Percentiles rank a stretch among this genome's conserved stretches.
Conservation (phyloP, 2,329 filamentous ascomycete genomes). For the Colletotrichum godetiae region DNA sequence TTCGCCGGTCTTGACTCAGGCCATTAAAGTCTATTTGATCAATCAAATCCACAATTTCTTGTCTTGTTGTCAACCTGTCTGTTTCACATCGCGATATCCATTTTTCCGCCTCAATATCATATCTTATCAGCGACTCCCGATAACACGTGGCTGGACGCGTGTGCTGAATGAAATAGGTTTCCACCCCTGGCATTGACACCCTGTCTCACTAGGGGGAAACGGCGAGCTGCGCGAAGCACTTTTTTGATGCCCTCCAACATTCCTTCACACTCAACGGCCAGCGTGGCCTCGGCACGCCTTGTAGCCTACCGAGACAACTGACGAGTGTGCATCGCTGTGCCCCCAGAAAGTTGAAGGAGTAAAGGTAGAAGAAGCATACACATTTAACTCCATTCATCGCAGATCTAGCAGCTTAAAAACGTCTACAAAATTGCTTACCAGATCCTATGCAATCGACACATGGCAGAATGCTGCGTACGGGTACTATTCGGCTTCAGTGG, state of each 20-base stretch:
- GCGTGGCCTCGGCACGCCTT: background rate
- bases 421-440: no score
- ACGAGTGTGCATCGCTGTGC: background rate
- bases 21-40: constrained; percentile 26
- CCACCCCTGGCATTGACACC: background rate
- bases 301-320: background rate
- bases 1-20: constrained; percentile 24
- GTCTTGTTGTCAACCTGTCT: background rate
- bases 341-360: background rate
- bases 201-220: background rate
- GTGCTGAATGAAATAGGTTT: constrained; percentile 15
- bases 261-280: background rate
- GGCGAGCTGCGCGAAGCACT: background rate
- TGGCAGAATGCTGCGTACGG: background rate
- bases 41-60: constrained; percentile 19
- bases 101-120: constrained; percentile 10
- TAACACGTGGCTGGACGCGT: constrained; percentile 32
- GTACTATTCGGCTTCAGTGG: no score
- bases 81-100: constrained; percentile 23
- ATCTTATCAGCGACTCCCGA: background rate
- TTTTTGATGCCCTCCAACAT: background rate
- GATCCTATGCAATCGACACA: background rate
- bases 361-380: background rate
- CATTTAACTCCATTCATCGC: background rate
- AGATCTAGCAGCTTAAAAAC: no score